These are phyloP conservation scores for Puccinia novopanici DNA, from an alignment of 1,284 basidiomycete genomes.

Conservation along the genomic window DNA sequence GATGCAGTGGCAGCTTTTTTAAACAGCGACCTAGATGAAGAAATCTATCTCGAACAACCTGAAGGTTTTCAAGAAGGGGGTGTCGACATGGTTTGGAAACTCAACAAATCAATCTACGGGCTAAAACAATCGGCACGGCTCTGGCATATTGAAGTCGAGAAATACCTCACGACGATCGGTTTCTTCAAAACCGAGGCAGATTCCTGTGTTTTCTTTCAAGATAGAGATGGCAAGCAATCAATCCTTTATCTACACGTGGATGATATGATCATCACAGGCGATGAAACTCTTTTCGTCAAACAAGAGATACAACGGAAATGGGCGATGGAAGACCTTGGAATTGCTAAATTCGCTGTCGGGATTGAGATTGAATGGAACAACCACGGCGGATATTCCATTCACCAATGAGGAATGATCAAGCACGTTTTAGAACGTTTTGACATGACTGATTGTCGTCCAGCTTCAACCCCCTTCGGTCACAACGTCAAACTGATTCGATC, in stretches of 20 bases:
- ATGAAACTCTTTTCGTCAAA: neutral
- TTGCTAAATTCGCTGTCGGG: neutral
- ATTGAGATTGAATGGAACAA: neutral
- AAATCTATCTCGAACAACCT: neutral
- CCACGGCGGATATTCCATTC: neutral
- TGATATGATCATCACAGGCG: no score
- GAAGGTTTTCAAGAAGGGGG: neutral
- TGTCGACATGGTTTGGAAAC: constrained; percentile 1
- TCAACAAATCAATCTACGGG: constrained; percentile 48
- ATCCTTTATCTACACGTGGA: constrained; percentile 8
- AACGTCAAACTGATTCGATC: neutral
- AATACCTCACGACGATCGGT: constrained; percentile 8
- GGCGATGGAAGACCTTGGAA: constrained; percentile 10
- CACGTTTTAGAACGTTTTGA: neutral
- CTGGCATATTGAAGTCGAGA: constrained; percentile 26
- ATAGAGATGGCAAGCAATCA: no score
- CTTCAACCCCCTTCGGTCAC: neutral
- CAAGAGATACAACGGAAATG: constrained; percentile 4
- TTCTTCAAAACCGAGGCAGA: constrained; percentile 24
- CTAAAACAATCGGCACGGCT: constrained; percentile 36
- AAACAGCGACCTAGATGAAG: constrained; percentile 7
- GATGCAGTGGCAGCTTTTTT: constrained; percentile 22
- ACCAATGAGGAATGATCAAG: neutral
- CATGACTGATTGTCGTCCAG: neutral
- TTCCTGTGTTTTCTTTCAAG: constrained; percentile 5